Evolutionary conservation across 2,329 filamentous ascomycete species (phyloP), one percentile per base, ranked within the genome.

Genomic region (Microsporum canis): DNA sequence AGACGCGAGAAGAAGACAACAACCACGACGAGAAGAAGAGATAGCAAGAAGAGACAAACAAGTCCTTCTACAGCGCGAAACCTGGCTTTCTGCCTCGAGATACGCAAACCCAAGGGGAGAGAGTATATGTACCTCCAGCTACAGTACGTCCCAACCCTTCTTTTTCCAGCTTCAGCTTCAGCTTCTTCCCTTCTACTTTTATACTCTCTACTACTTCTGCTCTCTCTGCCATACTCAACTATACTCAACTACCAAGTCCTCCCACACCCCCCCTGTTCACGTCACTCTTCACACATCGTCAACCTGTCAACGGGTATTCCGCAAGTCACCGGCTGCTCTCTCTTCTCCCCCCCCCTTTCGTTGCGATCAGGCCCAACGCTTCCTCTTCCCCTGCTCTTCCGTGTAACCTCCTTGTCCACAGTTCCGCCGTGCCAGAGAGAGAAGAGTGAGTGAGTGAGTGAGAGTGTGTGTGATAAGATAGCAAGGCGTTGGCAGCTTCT

Each of bases 121-220:
- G 33, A 27, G 55, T 57, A 57, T 57, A 38, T 57, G 55, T 57
- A 57, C 55, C 55, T 57, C 55, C 34, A 57, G 55, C 39, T 57
- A 57, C 55, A 57, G 55, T 57, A 17, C 36, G 55, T 49, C 57
- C 27, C 17, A 23, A 12, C 23, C 23, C 36, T 29, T 34, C 10
- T 23, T 29, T 8, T 36, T 34, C 49, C 45, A 43, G 39, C 23
- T 49, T 31, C 45, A 31, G 27, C 31, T 17, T 34, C 31, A 56
- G 29, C 51, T 29, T 56, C 51, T 12, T 56, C 51, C 8, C 4
- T 17, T 17, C 10, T 34, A 7, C 29, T 29, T 29, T 53, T 53
- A 14, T 53, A 10, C 49, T 34, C 33, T 29, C 39, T 43, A n/a
- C 12, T 43, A 23, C 17, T 23, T 23, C 17, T 23, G 17, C 17